Conservation (phyloP, 2,329 filamentous ascomycete species). For the Cercospora sp. region DNA sequence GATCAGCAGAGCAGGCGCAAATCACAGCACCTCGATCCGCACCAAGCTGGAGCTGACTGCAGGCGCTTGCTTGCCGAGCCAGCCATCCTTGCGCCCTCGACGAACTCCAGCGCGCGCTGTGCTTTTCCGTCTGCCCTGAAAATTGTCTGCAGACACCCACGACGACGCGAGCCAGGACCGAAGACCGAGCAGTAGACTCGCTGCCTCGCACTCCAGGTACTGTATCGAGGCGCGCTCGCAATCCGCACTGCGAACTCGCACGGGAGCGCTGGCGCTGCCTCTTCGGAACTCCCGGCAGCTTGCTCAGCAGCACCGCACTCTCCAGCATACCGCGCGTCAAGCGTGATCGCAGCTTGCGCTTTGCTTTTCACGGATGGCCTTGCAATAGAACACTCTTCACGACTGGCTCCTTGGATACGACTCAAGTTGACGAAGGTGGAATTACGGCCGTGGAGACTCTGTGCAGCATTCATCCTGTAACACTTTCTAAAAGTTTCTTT, state of each 20-base stretch:
- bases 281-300: neutral
- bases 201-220: neutral
- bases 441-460: neutral
- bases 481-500: neutral
- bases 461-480: neutral
- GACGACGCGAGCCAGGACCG: neutral
- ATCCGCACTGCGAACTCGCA: neutral
- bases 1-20: neutral
- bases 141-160: neutral
- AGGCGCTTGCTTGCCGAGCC: constrained; percentile 1
- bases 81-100: neutral
- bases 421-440: neutral
- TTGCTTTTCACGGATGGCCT: neutral
- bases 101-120: neutral
- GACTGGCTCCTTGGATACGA: neutral
- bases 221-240: neutral
- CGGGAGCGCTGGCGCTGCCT: neutral
- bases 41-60: neutral
- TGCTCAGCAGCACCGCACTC: neutral
- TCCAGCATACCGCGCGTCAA: neutral
- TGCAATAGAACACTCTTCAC: neutral
- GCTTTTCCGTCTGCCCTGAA: neutral
- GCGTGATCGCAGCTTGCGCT: neutral
- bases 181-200: neutral
- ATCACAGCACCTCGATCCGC: neutral